Evolutionary conservation across 1,284 basidiomycete species (phyloP), one percentile per base, ranked within the genome.

Genomic region (Sutorius eximius): DNA sequence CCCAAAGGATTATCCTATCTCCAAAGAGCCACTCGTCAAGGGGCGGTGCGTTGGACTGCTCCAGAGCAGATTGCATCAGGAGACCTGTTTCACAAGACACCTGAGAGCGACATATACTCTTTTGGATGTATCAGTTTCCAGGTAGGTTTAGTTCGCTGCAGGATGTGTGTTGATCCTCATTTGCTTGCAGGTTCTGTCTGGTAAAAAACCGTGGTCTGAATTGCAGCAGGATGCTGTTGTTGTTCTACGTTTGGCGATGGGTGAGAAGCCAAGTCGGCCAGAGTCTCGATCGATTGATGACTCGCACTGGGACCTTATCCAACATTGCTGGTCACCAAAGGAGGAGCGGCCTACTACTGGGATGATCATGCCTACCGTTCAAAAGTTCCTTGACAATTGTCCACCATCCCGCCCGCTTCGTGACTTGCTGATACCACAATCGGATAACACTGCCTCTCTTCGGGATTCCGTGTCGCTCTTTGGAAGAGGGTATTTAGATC

Each of bases 121-220:
- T 38, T 38, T 38, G 37, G 37, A 38, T 38, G 18, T 38, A 20
- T 38, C 18, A 3, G 10, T 38, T 18, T 38, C 10, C 37, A 38
- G 37, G 37, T 2, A 20, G 37, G 37, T 20, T 10, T 18, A 1
- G 24, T 20, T 38, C 5, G 4, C 11, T 11, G 7, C 2, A 2
- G 12, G 12, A 38, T 10, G 11, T 5, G 18, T 10, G 11, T 20
- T 11, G 5, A 12, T 38, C 7, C 18, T 38, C 11, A 38, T 18
- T 11, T 5, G 11, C 11, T 12, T 20, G 37, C 18, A 38, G 18
- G 46, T 53, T 0, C 38, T 61, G 1, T 61, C 59, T 0, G 60
- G 60, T 0, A 61, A 49, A 34, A 37, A 45, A 33, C 56, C 45
- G 11, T 56, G 55, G 54, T 56, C 55, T 0, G 55, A 51, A 24